These are phyloP conservation scores for Apiotrichum akiyoshidainum DNA, from an alignment of 1,284 basidiomycete species.

Conservation along the genomic window DNA sequence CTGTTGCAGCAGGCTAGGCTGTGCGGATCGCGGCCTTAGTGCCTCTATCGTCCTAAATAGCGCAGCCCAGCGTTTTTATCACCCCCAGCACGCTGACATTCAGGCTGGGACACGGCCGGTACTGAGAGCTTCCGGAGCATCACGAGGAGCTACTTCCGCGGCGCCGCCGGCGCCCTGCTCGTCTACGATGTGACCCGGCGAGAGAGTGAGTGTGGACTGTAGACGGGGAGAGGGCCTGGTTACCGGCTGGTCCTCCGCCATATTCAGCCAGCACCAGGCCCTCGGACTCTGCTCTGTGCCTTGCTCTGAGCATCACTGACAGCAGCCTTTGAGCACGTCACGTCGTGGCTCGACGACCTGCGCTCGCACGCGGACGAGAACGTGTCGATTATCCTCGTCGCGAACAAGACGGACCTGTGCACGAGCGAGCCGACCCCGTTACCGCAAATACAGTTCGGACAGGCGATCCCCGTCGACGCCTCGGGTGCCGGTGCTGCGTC, in stretches of 20 bases:
- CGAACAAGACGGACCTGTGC: slow-evolving; percentile 48
- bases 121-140: slow-evolving; percentile 58
- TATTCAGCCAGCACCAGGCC: no score
- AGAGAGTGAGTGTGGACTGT: slow-evolving; percentile 32
- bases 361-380: slow-evolving; percentile 44
- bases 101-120: slow-evolving; percentile 50
- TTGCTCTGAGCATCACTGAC: slow-evolving; percentile 1
- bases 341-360: slow-evolving; percentile 45
- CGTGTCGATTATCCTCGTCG: slow-evolving; percentile 45
- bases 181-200: slow-evolving; percentile 92
- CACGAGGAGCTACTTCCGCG: slow-evolving; percentile 91
- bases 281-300: no score
- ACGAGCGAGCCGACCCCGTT: slow-evolving; percentile 23
- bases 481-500: not conserved
- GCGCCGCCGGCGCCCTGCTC: slow-evolving; percentile 84
- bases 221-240: no score
- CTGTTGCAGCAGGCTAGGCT: no score
- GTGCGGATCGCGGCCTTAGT: no score
- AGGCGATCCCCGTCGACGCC: slow-evolving; percentile 24
- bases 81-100: not conserved
- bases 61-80: not conserved
- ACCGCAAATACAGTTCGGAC: slow-evolving; percentile 33
- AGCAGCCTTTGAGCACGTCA: slow-evolving; percentile 45
- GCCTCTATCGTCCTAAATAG: no score
- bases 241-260: not conserved